These are phyloP conservation scores for Dittrichia graveolens DNA, from an alignment of 129 eudicot genomes.

Conservation along the genomic window DNA sequence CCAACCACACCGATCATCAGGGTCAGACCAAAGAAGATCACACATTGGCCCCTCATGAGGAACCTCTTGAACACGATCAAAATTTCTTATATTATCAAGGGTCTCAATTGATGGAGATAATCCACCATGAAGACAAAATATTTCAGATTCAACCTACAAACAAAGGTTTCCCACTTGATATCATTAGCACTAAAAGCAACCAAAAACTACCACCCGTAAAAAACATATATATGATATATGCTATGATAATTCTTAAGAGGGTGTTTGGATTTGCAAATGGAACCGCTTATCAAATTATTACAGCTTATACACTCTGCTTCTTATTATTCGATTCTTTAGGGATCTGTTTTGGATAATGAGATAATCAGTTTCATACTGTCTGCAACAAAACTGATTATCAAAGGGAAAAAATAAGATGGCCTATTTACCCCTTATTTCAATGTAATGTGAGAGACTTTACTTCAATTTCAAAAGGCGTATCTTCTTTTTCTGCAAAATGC, in stretches of 20 bases:
- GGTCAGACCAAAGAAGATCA: slow-evolving; percentile 92
- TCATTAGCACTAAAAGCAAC: background rate
- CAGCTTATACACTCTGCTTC: background rate
- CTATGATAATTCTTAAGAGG: background rate
- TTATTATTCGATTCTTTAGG: background rate
- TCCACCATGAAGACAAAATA: slow-evolving; percentile 91
- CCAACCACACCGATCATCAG: slow-evolving; percentile 96
- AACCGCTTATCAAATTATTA: background rate
- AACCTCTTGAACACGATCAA: slow-evolving; percentile 93
- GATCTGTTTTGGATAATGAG: background rate
- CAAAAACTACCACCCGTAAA: background rate
- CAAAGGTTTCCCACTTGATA: background rate
- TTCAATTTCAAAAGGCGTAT: too few relatives aligned
- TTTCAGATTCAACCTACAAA: slow-evolving; percentile 79
- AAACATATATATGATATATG: background rate
- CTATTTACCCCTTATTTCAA: too few relatives aligned
- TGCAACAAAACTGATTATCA: too few relatives aligned
- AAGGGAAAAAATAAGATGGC: too few relatives aligned
- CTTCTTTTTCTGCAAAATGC: too few relatives aligned
- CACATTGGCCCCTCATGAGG: slow-evolving; percentile 97
- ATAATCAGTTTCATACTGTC: background rate
- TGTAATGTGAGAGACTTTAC: too few relatives aligned
- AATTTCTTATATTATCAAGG: slow-evolving; percentile 74
- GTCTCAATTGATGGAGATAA: slow-evolving; percentile 90
- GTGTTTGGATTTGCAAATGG: background rate